phyloP scores from a whole-genome alignment of 768 basidiomycete genomes.

The Guyanaporus albipodus region DNA sequence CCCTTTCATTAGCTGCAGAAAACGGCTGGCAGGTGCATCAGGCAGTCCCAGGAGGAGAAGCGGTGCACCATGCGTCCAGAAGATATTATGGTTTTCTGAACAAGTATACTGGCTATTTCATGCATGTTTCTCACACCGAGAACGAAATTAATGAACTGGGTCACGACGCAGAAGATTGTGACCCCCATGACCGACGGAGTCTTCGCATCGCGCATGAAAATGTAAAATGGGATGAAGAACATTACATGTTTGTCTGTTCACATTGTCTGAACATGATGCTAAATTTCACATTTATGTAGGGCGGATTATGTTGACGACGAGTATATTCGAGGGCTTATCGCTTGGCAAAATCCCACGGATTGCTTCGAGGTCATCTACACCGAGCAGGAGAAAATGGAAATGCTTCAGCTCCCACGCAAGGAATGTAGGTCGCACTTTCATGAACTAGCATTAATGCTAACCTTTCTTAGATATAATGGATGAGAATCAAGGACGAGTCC shows the following conservation, averaged over 20 bases:
- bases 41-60: constrained; percentile 41
- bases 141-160: constrained; percentile 85
- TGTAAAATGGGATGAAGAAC: constrained; percentile 76
- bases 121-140: constrained; percentile 64
- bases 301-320: constrained; percentile 79
- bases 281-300: constrained; percentile 37
- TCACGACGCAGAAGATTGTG: constrained; percentile 54
- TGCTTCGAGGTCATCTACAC: constrained; percentile 49
- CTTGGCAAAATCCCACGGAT: constrained; percentile 59
- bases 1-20: constrained; percentile 50
- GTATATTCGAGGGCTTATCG: constrained; percentile 65
- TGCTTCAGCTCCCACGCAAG: constrained; percentile 53
- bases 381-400: constrained; percentile 65
- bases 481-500: constrained; percentile 47
- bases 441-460: background rate
- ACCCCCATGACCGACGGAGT: constrained; percentile 46
- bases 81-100: constrained; percentile 75
- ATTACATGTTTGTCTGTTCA: constrained; percentile 65
- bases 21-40: constrained; percentile 82
- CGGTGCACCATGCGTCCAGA: constrained; percentile 36
- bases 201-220: constrained; percentile 62
- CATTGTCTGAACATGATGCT: background rate
- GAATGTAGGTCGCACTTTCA: constrained; percentile 40
- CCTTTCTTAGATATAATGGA: constrained; percentile 56
- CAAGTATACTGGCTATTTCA: constrained; percentile 71